Conservation (phyloP, 2,329 filamentous ascomycete species). For the Paraphaeosphaeria sporulosa region DNA sequence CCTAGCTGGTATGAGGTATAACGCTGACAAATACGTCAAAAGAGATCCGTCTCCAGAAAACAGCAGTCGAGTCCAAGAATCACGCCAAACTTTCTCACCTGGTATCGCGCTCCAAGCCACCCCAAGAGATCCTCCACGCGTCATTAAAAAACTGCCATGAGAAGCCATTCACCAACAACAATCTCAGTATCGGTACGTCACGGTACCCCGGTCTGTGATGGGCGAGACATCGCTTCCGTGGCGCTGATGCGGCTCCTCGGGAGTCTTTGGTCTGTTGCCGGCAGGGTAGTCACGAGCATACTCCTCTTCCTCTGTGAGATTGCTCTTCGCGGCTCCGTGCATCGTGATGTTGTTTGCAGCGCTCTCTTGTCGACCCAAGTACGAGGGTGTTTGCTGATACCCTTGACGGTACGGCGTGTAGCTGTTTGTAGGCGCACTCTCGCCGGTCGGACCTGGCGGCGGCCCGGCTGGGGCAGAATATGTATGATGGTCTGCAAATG, state of each 20-base stretch:
- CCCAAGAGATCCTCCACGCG: not conserved
- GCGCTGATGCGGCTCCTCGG: conserved; percentile 26
- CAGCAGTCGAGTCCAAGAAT: not conserved
- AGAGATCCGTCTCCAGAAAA: not conserved
- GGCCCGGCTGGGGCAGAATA: conserved; percentile 36
- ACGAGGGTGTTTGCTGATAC: conserved; percentile 52
- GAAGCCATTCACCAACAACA: not conserved
- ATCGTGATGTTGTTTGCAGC: conserved; percentile 55
- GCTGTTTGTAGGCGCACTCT: conserved; percentile 21
- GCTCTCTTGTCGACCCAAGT: conserved; percentile 54
- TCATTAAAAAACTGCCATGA: not conserved
- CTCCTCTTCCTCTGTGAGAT: conserved; percentile 38
- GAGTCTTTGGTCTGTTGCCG: conserved; percentile 33
- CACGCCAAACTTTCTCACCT: not conserved
- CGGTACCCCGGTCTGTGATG: conserved; percentile 45
- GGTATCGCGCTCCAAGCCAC: not conserved
- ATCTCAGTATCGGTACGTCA: conserved; percentile 48
- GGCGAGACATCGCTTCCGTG: conserved; percentile 43
- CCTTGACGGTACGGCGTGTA: conserved; percentile 43
- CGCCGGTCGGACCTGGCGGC: conserved; percentile 27
- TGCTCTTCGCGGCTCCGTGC: conserved; percentile 48
- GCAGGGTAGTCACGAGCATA: conserved; percentile 30
- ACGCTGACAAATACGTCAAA: conserved; percentile 3
- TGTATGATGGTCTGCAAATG: conserved; percentile 53
- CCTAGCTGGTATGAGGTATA: conserved; percentile 5